A percentile compares a stretch with the other conserved stretches of the same genome.
phyloP scores from a whole-genome alignment of 1,139 yeast species.

The Wickerhamomyces sp. region DNA sequence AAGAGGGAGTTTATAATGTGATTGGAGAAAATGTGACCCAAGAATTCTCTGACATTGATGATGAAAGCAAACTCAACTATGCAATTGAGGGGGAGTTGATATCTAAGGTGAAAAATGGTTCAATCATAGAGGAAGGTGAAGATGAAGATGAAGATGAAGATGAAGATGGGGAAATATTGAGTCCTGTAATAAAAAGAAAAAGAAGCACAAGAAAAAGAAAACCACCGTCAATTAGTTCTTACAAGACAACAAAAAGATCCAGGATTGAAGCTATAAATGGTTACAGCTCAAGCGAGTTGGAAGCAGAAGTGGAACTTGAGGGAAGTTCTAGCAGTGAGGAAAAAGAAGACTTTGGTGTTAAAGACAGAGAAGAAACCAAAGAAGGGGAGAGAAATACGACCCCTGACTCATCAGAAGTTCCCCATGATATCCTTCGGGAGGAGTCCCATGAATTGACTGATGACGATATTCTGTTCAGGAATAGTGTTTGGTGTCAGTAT shows the following conservation, averaged over 20 bases:
- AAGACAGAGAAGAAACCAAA: too few species aligned
- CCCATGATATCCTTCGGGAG: background rate
- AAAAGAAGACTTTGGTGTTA: too few species aligned
- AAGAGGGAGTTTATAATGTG: background rate
- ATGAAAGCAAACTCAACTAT: conserved; percentile 13
- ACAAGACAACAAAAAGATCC: background rate
- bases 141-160: conserved; percentile 2
- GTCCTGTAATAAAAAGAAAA: background rate
- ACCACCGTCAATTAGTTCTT: too few species aligned
- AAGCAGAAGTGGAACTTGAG: too few species aligned
- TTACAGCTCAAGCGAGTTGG: too few species aligned
- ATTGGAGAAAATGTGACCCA: conserved; percentile 19
- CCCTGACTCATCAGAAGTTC: too few species aligned
- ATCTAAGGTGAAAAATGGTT: too few species aligned
- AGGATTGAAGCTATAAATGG: background rate
- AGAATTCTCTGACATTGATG: conserved; percentile 23
- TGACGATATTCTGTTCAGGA: conserved; percentile 25
- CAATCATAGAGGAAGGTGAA: conserved; percentile 1
- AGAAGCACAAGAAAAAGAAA: background rate
- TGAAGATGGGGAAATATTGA: background rate
- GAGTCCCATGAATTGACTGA: conserved; percentile 13
- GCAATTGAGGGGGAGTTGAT: conserved; percentile 13
- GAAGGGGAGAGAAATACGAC: too few species aligned
- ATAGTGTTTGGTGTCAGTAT: conserved; percentile 32
- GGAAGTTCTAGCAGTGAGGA: too few species aligned